Evolutionary conservation across 495 filamentous ascomycete genomes (phyloP).

Genomic region (Aspergillus diversus): DNA sequence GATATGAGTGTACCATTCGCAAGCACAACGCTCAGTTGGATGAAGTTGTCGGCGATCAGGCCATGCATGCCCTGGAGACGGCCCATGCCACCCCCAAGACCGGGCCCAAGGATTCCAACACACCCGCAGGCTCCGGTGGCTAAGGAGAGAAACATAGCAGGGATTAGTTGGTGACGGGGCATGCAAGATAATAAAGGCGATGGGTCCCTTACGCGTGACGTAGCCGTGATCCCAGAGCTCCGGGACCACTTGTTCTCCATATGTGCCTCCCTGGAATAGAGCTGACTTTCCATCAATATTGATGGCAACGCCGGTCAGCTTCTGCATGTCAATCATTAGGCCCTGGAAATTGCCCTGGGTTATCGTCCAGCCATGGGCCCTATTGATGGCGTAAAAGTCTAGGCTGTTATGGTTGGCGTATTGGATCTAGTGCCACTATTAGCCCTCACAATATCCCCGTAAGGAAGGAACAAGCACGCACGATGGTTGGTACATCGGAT

Average conservation of each 20-base stretch:
- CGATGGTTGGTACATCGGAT: background rate
- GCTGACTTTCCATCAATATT: background rate
- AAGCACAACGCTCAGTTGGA: constrained; percentile 17
- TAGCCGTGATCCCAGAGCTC: constrained; percentile 17
- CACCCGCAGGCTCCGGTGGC: constrained; percentile 14
- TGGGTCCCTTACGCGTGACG: constrained; percentile 3
- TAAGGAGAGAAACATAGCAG: too few relatives aligned
- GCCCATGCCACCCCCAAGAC: constrained; percentile 20
- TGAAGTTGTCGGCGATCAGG: constrained; percentile 16
- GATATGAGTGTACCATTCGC: constrained; percentile 13
- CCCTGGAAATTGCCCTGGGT: constrained; percentile 11
- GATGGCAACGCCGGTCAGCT: constrained; percentile 9
- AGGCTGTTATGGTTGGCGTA: constrained; percentile 15
- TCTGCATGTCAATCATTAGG: constrained; percentile 8
- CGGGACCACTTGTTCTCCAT: constrained; percentile 3
- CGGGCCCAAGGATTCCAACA: constrained; percentile 13
- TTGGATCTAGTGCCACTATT: background rate
- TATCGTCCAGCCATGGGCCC: constrained; percentile 6
- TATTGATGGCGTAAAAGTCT: constrained; percentile 11
- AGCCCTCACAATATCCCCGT: background rate
- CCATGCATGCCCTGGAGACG: constrained; percentile 15
- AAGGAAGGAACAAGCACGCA: background rate
- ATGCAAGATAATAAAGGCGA: too few relatives aligned
- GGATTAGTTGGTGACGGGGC: too few relatives aligned
- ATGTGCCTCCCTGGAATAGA: constrained; percentile 8